These are phyloP conservation scores for Colletotrichum lindemuthianum DNA, from an alignment of 2,329 filamentous ascomycete species.

Conservation along the genomic window DNA sequence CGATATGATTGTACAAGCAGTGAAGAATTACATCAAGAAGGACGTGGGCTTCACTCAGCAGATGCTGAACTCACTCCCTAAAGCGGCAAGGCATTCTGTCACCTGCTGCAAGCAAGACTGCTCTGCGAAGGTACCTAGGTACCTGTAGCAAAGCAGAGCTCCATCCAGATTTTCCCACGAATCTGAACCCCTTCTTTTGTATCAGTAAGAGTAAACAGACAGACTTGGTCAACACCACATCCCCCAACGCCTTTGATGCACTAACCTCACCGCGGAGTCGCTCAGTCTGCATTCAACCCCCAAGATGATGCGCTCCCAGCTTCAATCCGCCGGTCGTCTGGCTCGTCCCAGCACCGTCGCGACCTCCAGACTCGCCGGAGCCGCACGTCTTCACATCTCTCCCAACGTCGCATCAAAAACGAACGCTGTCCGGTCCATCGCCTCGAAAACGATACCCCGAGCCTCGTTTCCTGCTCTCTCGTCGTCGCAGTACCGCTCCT, in stretches of 20 bases:
- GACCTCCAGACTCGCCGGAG: slow-evolving; percentile 21
- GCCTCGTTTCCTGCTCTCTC: slow-evolving; percentile 15
- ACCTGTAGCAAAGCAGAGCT: background rate
- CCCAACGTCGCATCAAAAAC: slow-evolving; percentile 27
- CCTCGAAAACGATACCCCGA: slow-evolving; percentile 14
- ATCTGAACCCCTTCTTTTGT: background rate
- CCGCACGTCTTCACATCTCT: slow-evolving; percentile 15
- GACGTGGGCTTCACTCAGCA: background rate
- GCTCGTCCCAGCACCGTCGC: slow-evolving; percentile 16
- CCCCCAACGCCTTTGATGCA: slow-evolving; percentile 1
- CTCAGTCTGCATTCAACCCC: background rate
- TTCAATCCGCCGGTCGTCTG: slow-evolving; percentile 31
- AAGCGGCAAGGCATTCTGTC: slow-evolving; percentile 31
- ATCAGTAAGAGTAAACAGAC: background rate
- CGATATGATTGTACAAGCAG: background rate
- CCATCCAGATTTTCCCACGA: slow-evolving; percentile 7
- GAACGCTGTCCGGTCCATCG: background rate
- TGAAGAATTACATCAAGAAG: background rate
- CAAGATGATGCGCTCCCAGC: slow-evolving; percentile 33
- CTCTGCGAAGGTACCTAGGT: slow-evolving; percentile 19
- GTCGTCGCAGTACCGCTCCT: slow-evolving; percentile 32
- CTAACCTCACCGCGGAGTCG: slow-evolving; percentile 1
- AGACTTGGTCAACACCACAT: slow-evolving; percentile 13
- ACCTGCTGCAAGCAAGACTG: slow-evolving; percentile 14
- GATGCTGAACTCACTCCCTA: background rate